Conservation (phyloP, 2,329 filamentous ascomycete genomes). For the Scytalidium lignicola region DNA sequence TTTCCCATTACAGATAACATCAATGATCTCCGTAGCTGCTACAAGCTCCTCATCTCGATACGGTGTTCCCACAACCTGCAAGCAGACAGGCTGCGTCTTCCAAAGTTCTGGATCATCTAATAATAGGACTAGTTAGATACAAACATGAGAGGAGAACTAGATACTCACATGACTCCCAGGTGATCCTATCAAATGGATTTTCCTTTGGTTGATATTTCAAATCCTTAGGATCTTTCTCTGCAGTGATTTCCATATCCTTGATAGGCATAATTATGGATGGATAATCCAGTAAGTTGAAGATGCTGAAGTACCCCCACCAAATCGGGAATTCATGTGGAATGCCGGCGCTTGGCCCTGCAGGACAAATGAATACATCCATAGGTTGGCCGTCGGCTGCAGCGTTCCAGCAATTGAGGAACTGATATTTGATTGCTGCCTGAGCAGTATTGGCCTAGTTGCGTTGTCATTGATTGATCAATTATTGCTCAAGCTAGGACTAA, state of each 20-base stretch:
- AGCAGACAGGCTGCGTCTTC: slow-evolving; percentile 2
- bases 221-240: slow-evolving; percentile 10
- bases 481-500: neutral
- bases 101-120: slow-evolving; percentile 6
- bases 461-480: neutral
- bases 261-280: slow-evolving; percentile 3
- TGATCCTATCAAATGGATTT: slow-evolving; percentile 10
- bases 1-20: neutral
- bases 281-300: slow-evolving; percentile 9
- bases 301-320: slow-evolving; percentile 7
- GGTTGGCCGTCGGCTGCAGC: neutral
- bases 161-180: slow-evolving; percentile 6
- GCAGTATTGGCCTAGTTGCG: neutral
- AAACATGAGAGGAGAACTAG: neutral
- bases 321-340: slow-evolving; percentile 4
- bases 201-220: slow-evolving; percentile 1
- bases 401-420: slow-evolving; percentile 1
- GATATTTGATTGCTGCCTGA: slow-evolving; percentile 1
- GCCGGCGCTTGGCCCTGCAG: slow-evolving; percentile 2
- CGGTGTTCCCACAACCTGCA: slow-evolving; percentile 5
- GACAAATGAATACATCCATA: slow-evolving; percentile 6
- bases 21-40: slow-evolving; percentile 27
- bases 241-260: slow-evolving; percentile 7
- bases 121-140: neutral
- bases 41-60: slow-evolving; percentile 14